phyloP scores from a whole-genome alignment of 2,329 filamentous ascomycete species.

The Pseudocercospora macadamiae region DNA sequence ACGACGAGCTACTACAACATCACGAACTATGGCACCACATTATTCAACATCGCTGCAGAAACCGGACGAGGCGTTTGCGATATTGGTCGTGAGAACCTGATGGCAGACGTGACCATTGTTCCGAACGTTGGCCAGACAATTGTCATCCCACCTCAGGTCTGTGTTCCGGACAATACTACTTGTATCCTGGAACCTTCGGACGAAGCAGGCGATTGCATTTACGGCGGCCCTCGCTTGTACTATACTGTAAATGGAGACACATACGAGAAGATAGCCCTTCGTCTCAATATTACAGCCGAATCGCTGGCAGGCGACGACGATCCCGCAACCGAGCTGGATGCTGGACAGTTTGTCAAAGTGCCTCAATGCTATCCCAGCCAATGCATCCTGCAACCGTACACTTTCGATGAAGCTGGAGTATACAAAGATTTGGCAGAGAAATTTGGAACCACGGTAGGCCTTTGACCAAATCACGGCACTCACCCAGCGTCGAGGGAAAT shows the following conservation, averaged over 20 bases:
- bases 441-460: conserved; percentile 3
- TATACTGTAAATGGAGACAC: conserved; percentile 11
- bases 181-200: background rate
- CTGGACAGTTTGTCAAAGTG: conserved; percentile 9
- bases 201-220: background rate
- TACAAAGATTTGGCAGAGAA: conserved; percentile 3
- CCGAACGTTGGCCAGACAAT: conserved; percentile 6
- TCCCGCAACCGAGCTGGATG: background rate
- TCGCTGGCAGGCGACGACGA: background rate
- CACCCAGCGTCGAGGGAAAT: no score
- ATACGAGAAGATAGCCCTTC: conserved; percentile 3
- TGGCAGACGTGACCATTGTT: conserved; percentile 4
- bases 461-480: background rate
- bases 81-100: conserved; percentile 1
- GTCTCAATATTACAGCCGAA: conserved; percentile 1
- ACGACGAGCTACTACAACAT: background rate
- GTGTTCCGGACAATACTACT: background rate
- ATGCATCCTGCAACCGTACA: conserved; percentile 8
- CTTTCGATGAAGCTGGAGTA: background rate
- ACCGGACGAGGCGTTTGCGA: conserved; percentile 6
- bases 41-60: background rate
- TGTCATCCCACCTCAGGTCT: conserved; percentile 6
- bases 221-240: background rate
- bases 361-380: background rate
- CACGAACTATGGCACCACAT: background rate